These are phyloP conservation scores for Heliamphora exappendiculata DNA, from an alignment of 148 eudicot genomes.

Conservation along the genomic window DNA sequence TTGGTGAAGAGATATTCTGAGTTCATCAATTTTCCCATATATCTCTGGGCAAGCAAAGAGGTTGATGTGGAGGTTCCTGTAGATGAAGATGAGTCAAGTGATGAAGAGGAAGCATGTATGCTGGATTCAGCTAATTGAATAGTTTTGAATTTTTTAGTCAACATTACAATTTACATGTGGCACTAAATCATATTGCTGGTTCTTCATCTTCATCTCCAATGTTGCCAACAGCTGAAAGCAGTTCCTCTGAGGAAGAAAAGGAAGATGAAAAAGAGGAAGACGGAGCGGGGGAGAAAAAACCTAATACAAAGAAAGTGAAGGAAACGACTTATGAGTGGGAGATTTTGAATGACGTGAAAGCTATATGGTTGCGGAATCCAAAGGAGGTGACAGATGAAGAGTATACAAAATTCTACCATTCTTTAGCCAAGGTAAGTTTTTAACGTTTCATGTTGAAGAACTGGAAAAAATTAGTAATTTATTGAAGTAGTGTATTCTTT, in stretches of 20 bases:
- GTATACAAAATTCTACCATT: slow-evolving; percentile 82
- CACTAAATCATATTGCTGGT: neutral
- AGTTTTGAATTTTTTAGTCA: neutral
- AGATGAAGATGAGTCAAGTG: slow-evolving; percentile 84
- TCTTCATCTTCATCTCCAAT: slow-evolving; percentile 5
- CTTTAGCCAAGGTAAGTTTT: slow-evolving; percentile 72
- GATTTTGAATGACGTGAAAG: slow-evolving; percentile 91
- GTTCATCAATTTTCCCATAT: slow-evolving; percentile 90
- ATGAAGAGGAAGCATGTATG: slow-evolving; percentile 80
- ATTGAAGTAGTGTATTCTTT: neutral
- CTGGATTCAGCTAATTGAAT: neutral
- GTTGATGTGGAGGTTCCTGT: slow-evolving; percentile 93
- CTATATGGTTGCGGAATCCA: slow-evolving; percentile 91
- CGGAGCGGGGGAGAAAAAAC: slow-evolving; percentile 77
- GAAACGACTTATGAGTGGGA: slow-evolving; percentile 93
- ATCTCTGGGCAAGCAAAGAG: slow-evolving; percentile 92
- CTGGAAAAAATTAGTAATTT: too few species aligned
- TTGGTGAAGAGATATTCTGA: slow-evolving; percentile 92
- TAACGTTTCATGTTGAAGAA: neutral
- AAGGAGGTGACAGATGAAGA: slow-evolving; percentile 99
- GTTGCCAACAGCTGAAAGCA: slow-evolving; percentile 50
- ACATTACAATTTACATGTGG: neutral
- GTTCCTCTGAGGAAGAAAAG: slow-evolving; percentile 63
- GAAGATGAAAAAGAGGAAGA: slow-evolving; percentile 59
- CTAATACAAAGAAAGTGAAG: slow-evolving; percentile 78